Evolutionary conservation across 78 protist species (phyloP).

Genomic region (Pelomyxa schiedti): DNA sequence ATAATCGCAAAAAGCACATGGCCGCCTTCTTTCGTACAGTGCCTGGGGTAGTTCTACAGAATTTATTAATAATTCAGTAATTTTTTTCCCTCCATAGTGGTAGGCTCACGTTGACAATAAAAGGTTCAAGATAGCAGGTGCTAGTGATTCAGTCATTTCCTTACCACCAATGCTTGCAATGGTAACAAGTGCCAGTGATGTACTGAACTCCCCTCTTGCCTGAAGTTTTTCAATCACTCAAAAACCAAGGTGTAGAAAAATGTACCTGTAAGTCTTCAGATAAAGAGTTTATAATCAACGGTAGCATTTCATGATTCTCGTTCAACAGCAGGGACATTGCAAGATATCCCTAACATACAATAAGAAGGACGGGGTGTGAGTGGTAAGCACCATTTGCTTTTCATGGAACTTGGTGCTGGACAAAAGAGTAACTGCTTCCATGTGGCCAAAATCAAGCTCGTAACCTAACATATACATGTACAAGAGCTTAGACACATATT

Average conservation of each 20-base stretch:
- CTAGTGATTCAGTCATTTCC: conserved; percentile 85
- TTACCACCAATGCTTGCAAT: conserved; percentile 88
- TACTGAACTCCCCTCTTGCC: conserved; percentile 46
- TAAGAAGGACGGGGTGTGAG: not conserved
- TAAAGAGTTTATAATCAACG: conserved; percentile 82
- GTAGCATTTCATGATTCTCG: conserved; percentile 84
- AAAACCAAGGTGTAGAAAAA: too few species aligned
- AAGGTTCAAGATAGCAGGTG: conserved; percentile 63
- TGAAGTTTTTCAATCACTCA: too few species aligned
- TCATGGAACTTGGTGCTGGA: conserved; percentile 72
- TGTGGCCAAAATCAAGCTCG: conserved; percentile 96
- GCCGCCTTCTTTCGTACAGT: conserved; percentile 67
- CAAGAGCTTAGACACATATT: conserved; percentile 93
- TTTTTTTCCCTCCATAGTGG: not conserved
- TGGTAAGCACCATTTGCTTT: conserved; percentile 69
- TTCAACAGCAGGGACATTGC: conserved; percentile 65
- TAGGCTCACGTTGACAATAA: conserved; percentile 23
- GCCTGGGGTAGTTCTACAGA: conserved; percentile 16
- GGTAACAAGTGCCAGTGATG: conserved; percentile 77
- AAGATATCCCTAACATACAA: conserved; percentile 71
- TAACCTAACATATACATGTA: conserved; percentile 94
- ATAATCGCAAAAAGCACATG: conserved; percentile 74
- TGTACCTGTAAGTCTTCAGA: conserved; percentile 79
- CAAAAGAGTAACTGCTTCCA: conserved; percentile 91
- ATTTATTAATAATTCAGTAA: not conserved